Evolutionary conservation across 257 asterid species (phyloP), one percentile per base, ranked within the genome.

Genomic region (Jacaranda mimosifolia): DNA sequence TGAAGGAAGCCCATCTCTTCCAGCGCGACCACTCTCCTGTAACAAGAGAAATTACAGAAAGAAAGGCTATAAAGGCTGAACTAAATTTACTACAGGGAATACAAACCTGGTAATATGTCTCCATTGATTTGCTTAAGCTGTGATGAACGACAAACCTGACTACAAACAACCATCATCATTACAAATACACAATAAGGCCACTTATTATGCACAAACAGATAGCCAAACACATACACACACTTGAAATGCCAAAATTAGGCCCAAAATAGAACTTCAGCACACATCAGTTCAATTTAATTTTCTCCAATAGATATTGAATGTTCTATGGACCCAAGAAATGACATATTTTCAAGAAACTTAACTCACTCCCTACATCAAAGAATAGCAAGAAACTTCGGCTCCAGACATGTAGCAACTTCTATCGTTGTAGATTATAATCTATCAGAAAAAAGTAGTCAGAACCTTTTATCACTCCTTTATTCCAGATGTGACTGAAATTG

Each of bases 11-110:
- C 98, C 99, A 77, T 95, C 98, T 84, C 99, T 86, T 82, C 99
- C 99, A 65, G 99, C 99, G 76, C 99, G 90, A 64, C 99, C 99
- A 89, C 99, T 95, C 86, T 95, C 99, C 99, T 95, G 86, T 38
- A 78, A 81, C 58, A 80, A 45, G 69, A 70, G 74, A 86, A 60
- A 81, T 63, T 80, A 81, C 13, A 65, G 9, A 68, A 21, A 79
- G 76, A 75, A 79, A 81, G 72, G 69, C 77, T 77, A 46, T 64
- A 66, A 53, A 76, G 45, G 76, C 66, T 77, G 86, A 87, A 58
- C 65, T 32, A 73, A 72, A 57, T 32, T 62, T 53, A 70, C 64
- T 68, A 35, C 63, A 79, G 45, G 77, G 58, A 52, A 80, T 69
- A 68, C 83, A 78, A 68, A 95, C 98, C 99, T 95, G 99, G 85